Percentiles rank a stretch among this genome's conserved stretches.
Evolutionary conservation across 306 rosid genomes (phyloP).

Genomic region (Biancaea sappan): DNA sequence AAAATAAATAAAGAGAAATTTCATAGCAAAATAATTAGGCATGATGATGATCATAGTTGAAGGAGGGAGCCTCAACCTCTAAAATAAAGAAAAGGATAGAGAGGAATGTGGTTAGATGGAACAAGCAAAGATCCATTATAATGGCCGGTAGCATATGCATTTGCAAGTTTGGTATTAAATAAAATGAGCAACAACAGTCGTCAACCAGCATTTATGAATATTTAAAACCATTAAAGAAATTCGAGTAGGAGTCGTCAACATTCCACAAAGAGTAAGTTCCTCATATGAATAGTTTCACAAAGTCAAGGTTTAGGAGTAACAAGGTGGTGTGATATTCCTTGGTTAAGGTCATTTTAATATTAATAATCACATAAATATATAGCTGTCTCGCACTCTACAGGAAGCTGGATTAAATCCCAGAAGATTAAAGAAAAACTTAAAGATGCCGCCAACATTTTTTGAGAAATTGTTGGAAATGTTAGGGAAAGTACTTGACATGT

Average conservation of each 20-base stretch:
- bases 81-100: slow-evolving; percentile 27
- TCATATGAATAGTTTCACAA: slow-evolving; percentile 17
- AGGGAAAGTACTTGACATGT: neutral
- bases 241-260: slow-evolving; percentile 6
- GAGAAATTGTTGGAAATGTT: neutral
- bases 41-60: neutral
- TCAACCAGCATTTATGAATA: slow-evolving; percentile 34
- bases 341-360: neutral
- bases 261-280: slow-evolving; percentile 2
- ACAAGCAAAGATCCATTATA: slow-evolving; percentile 38
- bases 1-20: neutral
- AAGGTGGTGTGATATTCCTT: slow-evolving; percentile 1
- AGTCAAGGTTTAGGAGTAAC: slow-evolving; percentile 23
- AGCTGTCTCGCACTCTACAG: slow-evolving; percentile 23
- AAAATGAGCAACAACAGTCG: slow-evolving; percentile 14
- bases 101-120: slow-evolving; percentile 40
- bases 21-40: neutral
- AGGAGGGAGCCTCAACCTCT: neutral
- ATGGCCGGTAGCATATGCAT: slow-evolving; percentile 35
- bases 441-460: slow-evolving; percentile 26
- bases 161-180: slow-evolving; percentile 16
- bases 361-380: neutral
- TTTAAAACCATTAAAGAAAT: slow-evolving; percentile 25
- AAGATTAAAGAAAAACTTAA: slow-evolving; percentile 8
- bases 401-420: slow-evolving; percentile 4